Evolutionary conservation across 2,329 filamentous ascomycete species (phyloP).

Genomic region (Coniosporium tulheliwenetii): DNA sequence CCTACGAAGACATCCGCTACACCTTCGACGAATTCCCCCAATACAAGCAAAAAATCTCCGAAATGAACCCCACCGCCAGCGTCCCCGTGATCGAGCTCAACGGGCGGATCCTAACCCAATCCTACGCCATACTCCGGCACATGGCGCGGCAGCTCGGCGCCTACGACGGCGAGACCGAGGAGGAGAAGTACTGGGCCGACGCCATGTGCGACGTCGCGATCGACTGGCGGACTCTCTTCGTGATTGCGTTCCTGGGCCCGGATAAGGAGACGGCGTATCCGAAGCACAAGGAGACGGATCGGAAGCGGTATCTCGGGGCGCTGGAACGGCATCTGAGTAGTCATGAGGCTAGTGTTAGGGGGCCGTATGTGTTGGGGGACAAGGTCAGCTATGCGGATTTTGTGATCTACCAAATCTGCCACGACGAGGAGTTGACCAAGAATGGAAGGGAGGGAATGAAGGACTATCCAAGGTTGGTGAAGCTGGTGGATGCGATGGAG

Average conservation of each 20-base stretch:
- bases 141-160: conserved; percentile 11
- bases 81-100: conserved; percentile 4
- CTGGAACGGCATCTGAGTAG: conserved; percentile 18
- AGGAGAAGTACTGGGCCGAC: conserved; percentile 17
- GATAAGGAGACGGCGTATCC: conserved; percentile 12
- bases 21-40: conserved; percentile 1
- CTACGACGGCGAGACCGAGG: conserved; percentile 15
- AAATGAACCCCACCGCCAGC: conserved; percentile 5
- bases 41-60: conserved; percentile 4
- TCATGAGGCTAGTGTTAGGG: conserved; percentile 13
- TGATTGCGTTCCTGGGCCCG: conserved; percentile 12
- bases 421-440: conserved; percentile 14
- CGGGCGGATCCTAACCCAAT: conserved; percentile 16
- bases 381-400: conserved; percentile 17
- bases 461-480: conserved; percentile 11
- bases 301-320: conserved; percentile 11
- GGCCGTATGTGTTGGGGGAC: conserved; percentile 13
- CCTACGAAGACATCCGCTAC: conserved; percentile 2
- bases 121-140: conserved; percentile 16
- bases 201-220: conserved; percentile 13
- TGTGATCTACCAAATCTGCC: conserved; percentile 12
- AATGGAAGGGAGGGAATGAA: conserved; percentile 10
- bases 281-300: conserved; percentile 10
- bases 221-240: conserved; percentile 14
- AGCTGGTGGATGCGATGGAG: conserved; percentile 14